Conservation (phyloP, 1,284 basidiomycete genomes). For the Moniliella sp. region DNA sequence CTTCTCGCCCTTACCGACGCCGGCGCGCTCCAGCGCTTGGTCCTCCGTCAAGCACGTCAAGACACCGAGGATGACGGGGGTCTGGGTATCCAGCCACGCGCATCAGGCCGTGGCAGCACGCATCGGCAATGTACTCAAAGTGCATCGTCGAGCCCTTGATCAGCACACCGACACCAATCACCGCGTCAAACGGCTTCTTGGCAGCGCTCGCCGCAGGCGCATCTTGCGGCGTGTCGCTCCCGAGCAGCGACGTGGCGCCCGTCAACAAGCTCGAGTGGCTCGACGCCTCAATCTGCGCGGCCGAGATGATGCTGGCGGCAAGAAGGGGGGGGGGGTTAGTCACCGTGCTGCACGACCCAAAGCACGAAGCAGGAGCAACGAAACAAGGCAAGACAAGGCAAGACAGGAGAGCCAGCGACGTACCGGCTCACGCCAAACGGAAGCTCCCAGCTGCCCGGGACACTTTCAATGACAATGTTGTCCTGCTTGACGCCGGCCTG, state of each 20-base stretch:
- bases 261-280: slow-evolving; percentile 57
- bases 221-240: slow-evolving; percentile 4
- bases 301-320: too few species aligned
- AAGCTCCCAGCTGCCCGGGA: slow-evolving; percentile 47
- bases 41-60: slow-evolving; percentile 78
- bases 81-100: slow-evolving; percentile 69
- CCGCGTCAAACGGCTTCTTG: slow-evolving; percentile 46
- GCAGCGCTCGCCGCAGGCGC: slow-evolving; percentile 1
- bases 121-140: slow-evolving; percentile 65
- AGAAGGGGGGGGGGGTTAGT: too few species aligned
- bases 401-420: too few species aligned
- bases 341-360: too few species aligned
- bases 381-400: too few species aligned
- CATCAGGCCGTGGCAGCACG: slow-evolving; percentile 79
- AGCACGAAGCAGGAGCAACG: too few species aligned
- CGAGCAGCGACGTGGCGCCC: slow-evolving; percentile 41
- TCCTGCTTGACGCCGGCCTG: slow-evolving; percentile 63
- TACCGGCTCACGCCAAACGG: slow-evolving; percentile 38
- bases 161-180: slow-evolving; percentile 86
- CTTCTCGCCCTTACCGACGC: slow-evolving; percentile 47
- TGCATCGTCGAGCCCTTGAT: slow-evolving; percentile 51
- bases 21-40: slow-evolving; percentile 77
- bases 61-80: slow-evolving; percentile 91
- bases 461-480: slow-evolving; percentile 73
- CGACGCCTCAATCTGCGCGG: slow-evolving; percentile 54